Evolutionary conservation across 768 basidiomycete species (phyloP).

Genomic region (Phanerochaete sordida): DNA sequence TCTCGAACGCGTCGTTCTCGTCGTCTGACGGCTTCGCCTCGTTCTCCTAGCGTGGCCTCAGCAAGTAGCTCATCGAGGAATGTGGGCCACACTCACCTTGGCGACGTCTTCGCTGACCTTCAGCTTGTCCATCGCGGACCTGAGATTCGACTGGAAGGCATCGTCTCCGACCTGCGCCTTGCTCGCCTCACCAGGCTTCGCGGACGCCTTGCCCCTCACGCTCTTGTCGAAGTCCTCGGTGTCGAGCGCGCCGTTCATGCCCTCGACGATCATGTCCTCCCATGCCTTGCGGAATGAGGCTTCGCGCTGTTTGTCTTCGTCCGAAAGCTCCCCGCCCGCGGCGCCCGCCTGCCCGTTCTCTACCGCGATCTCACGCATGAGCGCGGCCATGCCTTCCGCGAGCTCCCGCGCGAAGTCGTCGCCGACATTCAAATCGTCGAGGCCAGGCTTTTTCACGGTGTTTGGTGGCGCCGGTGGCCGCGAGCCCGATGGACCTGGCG

Average conservation of each 20-base stretch:
- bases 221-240: constrained; percentile 7
- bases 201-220: constrained; percentile 12
- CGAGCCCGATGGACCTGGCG: constrained; percentile 15
- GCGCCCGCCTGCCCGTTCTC: constrained; percentile 16
- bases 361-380: constrained; percentile 36
- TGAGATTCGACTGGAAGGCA: constrained; percentile 68
- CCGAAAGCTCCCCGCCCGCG: constrained; percentile 11
- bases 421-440: constrained; percentile 21
- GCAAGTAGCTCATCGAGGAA: too few relatives aligned
- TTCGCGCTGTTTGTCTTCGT: constrained; percentile 29
- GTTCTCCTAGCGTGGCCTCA: neutral
- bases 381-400: constrained; percentile 40
- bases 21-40: neutral
- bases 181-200: neutral
- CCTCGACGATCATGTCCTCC: constrained; percentile 70
- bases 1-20: constrained; percentile 38
- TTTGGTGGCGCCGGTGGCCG: constrained; percentile 17
- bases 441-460: neutral
- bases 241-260: constrained; percentile 42
- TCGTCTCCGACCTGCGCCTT: constrained; percentile 21
- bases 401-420: constrained; percentile 38
- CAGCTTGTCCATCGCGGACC: constrained; percentile 70
- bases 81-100: neutral
- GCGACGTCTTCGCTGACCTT: constrained; percentile 52
- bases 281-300: constrained; percentile 54